Evolutionary conservation across 371 early-diverging fungal genomes (phyloP).

Genomic region (Actinomucor elegans): DNA sequence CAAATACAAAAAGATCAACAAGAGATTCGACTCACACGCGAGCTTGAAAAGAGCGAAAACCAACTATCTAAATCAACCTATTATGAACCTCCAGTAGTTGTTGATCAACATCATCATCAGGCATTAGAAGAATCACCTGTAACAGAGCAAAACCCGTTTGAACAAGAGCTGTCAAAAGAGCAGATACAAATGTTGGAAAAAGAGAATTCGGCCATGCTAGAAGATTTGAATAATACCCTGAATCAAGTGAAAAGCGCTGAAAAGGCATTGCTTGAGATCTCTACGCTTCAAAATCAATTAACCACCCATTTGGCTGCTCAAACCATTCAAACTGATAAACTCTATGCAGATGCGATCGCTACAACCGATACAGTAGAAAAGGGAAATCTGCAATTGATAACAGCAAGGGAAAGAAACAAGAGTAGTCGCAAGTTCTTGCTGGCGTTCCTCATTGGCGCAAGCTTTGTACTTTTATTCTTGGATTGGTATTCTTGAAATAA

Average conservation of each 20-base stretch:
- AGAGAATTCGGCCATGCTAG: constrained; percentile 62
- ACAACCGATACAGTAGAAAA: constrained; percentile 57
- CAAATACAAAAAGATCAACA: constrained; percentile 56
- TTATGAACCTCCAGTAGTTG: neutral
- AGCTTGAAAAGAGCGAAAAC: constrained; percentile 54
- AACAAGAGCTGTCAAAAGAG: constrained; percentile 46
- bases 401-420: constrained; percentile 57
- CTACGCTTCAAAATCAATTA: constrained; percentile 63
- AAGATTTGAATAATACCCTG: constrained; percentile 61
- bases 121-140: neutral
- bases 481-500: constrained; percentile 70
- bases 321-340: constrained; percentile 65
- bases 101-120: constrained; percentile 1
- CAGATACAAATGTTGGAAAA: constrained; percentile 60
- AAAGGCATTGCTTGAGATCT: constrained; percentile 67
- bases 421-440: constrained; percentile 66
- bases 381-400: constrained; percentile 58
- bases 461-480: constrained; percentile 66
- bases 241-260: constrained; percentile 66
- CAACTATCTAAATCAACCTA: constrained; percentile 25
- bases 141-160: constrained; percentile 5
- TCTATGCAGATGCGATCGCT: constrained; percentile 68
- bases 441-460: constrained; percentile 59
- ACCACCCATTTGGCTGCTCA: constrained; percentile 66
- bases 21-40: constrained; percentile 48